Evolutionary conservation across 306 rosid species (phyloP), one percentile per base, ranked within the genome.

Genomic region (Cucumis sativus): DNA sequence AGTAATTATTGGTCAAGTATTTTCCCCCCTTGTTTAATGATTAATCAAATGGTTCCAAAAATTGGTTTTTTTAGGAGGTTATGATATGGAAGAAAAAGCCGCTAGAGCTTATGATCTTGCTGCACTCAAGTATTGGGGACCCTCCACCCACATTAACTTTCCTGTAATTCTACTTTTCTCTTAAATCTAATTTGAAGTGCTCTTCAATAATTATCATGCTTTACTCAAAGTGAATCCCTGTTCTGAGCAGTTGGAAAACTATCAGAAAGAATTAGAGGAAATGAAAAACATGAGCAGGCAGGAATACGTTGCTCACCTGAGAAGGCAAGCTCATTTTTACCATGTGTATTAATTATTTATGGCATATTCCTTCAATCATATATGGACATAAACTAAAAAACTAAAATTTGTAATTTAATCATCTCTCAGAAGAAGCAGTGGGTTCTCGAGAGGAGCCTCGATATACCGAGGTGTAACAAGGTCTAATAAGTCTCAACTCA

Each of bases 51-150:
- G 39, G 60, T 59, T 77, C 57, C 80, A 84, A 80, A 81, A 81
- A 67, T 78, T 75, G 78, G 54, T 79, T 83, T 87, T 84, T 88
- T 78, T 82, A 93, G 98, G 98, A 75, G 98, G 98, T 74, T 91
- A 93, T 88, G 98, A 93, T 84, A 87, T 89, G 98, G 98, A 93
- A 80, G 93, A 89, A 78, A 93, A 93, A 86, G 98, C 97, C 78
- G 97, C 97, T 23, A 89, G 93, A 84, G 93, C 98, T 78, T 91
- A 93, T 84, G 98, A 93, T 88, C 91, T 86, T 68, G 98, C 98
- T 10, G 97, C 98, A 80, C 92, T 93, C 85, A 93, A 93, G 95
- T 93, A 93, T 78, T 93, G 98, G 98, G 98, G 97, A 65, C 93
- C 97, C 84, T 89, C 97, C 83, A 91, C 97, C 82, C 97, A 93